Evolutionary conservation across 768 basidiomycete genomes (phyloP).

Genomic region (Gloeopeniophorella convolvens): DNA sequence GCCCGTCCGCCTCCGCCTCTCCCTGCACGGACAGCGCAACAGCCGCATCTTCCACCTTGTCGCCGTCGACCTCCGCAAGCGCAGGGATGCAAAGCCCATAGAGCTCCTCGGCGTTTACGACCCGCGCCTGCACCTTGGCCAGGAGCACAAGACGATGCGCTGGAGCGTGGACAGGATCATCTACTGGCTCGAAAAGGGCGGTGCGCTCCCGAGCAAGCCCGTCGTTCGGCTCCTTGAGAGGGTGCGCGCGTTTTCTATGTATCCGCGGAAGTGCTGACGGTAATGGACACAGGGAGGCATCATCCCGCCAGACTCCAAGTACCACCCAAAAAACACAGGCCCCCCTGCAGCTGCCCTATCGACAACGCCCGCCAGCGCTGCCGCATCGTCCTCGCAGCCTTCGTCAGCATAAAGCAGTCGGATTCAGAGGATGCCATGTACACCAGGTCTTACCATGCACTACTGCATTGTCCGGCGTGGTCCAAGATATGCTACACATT

Average conservation of each 20-base stretch:
- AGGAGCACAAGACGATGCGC: slow-evolving; percentile 63
- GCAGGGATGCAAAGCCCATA: slow-evolving; percentile 79
- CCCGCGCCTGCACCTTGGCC: slow-evolving; percentile 49
- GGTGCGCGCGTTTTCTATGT: slow-evolving; percentile 41
- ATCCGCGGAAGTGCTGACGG: slow-evolving; percentile 11
- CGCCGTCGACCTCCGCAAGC: slow-evolving; percentile 62
- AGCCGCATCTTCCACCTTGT: slow-evolving; percentile 80
- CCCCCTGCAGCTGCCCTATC: neutral
- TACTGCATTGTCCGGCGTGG: neutral
- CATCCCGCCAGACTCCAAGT: slow-evolving; percentile 50
- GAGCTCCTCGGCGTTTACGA: slow-evolving; percentile 84
- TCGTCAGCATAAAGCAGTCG: neutral
- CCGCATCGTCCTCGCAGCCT: neutral
- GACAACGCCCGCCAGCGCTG: neutral
- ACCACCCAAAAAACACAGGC: slow-evolving; percentile 36
- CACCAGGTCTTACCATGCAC: neutral
- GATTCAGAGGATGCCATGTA: neutral
- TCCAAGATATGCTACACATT: neutral
- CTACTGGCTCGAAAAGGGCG: slow-evolving; percentile 76
- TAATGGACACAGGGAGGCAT: slow-evolving; percentile 47
- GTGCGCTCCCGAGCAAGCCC: slow-evolving; percentile 74
- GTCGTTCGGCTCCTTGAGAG: slow-evolving; percentile 72
- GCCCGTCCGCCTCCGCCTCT: slow-evolving; percentile 81
- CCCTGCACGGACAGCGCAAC: slow-evolving; percentile 73
- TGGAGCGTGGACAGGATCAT: slow-evolving; percentile 90